Base-by-base conservation (phyloP, 2,329 filamentous ascomycete genomes). In the Colletotrichum salicis region DNA sequence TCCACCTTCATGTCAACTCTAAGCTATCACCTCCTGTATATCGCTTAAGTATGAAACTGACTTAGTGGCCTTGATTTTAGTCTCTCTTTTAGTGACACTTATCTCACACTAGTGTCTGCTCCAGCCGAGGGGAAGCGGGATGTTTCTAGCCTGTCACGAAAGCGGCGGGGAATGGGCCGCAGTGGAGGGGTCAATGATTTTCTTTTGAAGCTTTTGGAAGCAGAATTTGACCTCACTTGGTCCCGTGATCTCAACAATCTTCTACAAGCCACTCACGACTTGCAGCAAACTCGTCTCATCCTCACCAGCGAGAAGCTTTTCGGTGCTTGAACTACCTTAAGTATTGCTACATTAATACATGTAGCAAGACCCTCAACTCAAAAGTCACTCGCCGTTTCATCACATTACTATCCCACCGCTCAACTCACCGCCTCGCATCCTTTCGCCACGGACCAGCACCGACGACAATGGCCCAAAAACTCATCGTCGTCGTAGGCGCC, bases 401-500 rank as follows among this genome's bases (percentile, higher is more conserved):
- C 35, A 31, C 52, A 29, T 52, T 33, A 24, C 19, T 31, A 11
- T 22, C 15, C 22, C 6, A 13, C 61, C 15, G 10, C 33, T 35
- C 29, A n/a, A 61, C 48, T 56, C 45, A 61, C 59, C 41, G 27
- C n/a, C 19, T 61, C 29, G 35, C 13, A 13, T 22, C 56, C 22
- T 29, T 15, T 51, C 13, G 4, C 27, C 35, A 27, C 48, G n/a
- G 13, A 31, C 13, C 11, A 24, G 3, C 31, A 24, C n/a, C 12
- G 15, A 48, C 48, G 27, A 41, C 12, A 4, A 75, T 73, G 74
- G 19, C 65, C 27, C 60, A 85, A 67, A 75, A 64, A 45, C 33
- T 86, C 62, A 76, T 86, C 52, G 82, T 82, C 27, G 82, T 88
- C 5, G 79, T 87, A 59, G 85, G 86, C 15, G 85, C 84, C 29